phyloP scores from a whole-genome alignment of 495 filamentous ascomycete genomes.

The Xylaria intraflava region DNA sequence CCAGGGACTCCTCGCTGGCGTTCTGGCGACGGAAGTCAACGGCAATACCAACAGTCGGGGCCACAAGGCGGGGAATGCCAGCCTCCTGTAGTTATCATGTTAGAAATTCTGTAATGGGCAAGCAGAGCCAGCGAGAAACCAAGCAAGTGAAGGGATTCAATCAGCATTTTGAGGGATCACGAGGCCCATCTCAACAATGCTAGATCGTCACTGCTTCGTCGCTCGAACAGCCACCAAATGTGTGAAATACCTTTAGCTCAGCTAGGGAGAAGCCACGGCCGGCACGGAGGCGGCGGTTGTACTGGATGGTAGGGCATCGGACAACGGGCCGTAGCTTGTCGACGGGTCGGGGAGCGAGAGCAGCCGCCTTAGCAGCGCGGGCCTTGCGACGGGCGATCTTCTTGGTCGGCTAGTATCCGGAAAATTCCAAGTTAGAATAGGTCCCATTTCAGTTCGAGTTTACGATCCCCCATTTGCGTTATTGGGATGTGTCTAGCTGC shows the following conservation, averaged over 20 bases:
- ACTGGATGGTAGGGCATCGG: constrained; percentile 85
- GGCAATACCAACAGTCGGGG: constrained; percentile 90
- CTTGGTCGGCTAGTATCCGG: constrained; percentile 69
- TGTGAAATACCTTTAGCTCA: constrained; percentile 82
- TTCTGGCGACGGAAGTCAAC: constrained; percentile 96
- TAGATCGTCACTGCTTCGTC: background rate
- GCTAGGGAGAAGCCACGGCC: constrained; percentile 94
- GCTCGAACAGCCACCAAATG: background rate
- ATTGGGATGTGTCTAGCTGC: constrained; percentile 15
- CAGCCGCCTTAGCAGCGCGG: constrained; percentile 84
- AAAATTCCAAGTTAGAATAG: constrained; percentile 29
- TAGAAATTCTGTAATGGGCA: constrained; percentile 10
- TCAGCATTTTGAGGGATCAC: background rate
- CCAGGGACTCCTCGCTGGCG: constrained; percentile 87
- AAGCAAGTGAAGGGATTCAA: background rate
- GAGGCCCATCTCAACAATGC: background rate
- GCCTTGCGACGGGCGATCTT: constrained; percentile 87
- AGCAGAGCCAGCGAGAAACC: background rate
- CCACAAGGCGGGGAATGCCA: constrained; percentile 89
- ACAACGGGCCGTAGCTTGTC: constrained; percentile 95
- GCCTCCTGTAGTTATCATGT: constrained; percentile 60
- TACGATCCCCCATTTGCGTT: constrained; percentile 3
- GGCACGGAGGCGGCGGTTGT: constrained; percentile 95
- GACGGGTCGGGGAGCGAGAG: constrained; percentile 90
- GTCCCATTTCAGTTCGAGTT: background rate